phyloP scores from a whole-genome alignment of 2,329 filamentous ascomycete genomes.

The Pestalotiopsis sp. region DNA sequence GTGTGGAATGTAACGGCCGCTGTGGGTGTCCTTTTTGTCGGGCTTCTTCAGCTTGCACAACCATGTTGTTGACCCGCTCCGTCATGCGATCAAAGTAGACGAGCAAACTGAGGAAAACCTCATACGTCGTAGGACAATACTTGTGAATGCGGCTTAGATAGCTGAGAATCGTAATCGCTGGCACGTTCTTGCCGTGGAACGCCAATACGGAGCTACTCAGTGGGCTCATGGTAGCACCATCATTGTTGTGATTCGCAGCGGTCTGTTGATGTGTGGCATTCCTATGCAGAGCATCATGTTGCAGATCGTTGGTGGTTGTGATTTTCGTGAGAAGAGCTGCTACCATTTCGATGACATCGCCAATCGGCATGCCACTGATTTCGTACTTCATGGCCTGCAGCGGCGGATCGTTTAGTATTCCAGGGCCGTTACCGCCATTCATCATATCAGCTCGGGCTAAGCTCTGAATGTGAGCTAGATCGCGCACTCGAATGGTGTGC shows the following conservation, averaged over 20 bases:
- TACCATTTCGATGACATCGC: slow-evolving; percentile 98
- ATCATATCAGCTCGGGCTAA: slow-evolving; percentile 80
- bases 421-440: slow-evolving; percentile 48
- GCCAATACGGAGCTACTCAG: slow-evolving; percentile 75
- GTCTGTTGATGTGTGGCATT: slow-evolving; percentile 62
- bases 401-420: slow-evolving; percentile 53
- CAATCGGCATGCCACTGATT: slow-evolving; percentile 96
- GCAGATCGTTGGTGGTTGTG: slow-evolving; percentile 91
- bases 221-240: slow-evolving; percentile 60
- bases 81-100: slow-evolving; percentile 99
- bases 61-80: slow-evolving; percentile 84
- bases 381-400: slow-evolving; percentile 74
- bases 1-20: slow-evolving; percentile 11
- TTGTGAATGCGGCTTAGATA: slow-evolving; percentile 97
- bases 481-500: slow-evolving; percentile 75
- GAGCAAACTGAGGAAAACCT: slow-evolving; percentile 92
- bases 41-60: slow-evolving; percentile 67
- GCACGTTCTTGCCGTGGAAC: slow-evolving; percentile 97
- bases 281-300: slow-evolving; percentile 88
- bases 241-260: slow-evolving; percentile 45
- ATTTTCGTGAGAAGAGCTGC: slow-evolving; percentile 96
- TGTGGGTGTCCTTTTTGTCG: slow-evolving; percentile 36
- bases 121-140: slow-evolving; percentile 97
- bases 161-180: slow-evolving; percentile 94
- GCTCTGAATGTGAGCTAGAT: slow-evolving; percentile 87